Evolutionary conservation across 208 protist genomes (phyloP), one percentile per base, ranked within the genome.

Genomic region (Crithidia mellificae): DNA sequence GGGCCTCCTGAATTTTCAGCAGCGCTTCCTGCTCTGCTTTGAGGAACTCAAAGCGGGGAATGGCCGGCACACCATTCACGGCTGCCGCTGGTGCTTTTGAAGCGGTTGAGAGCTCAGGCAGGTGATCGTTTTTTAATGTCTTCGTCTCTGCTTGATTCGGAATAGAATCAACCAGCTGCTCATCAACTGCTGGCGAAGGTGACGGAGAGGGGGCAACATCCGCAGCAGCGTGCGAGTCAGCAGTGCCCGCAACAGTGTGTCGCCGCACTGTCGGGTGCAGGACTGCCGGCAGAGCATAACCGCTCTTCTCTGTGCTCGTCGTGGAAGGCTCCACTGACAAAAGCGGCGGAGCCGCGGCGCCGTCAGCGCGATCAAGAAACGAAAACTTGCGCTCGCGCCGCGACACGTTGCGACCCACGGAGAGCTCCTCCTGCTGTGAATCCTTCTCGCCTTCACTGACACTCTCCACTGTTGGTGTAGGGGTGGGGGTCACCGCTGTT

Each of bases 21-120:
- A 38, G n/a, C n/a, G 29, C 17, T 39, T 73, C 66, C 19, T 65
- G 66, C 39, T 46, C 32, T 14, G 24, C 27, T 19, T 34, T 52
- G 8, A 78, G 15, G 36, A 68, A 49, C 9, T 51, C 41, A 22
- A 75, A 74, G 34, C 22, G 25, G 17, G 74, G 54, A 8, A 72
- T 65, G 22, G 68, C 20, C 1, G 74, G 68, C 4, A 75, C 62
- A 9, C 49, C 44, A 24, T 29, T 41, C 15, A 36, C 25, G 7
- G 44, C 7, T 29, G 14, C 2, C 12, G 30, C 36, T 11, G 29
- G 17, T n/a, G n/a, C n/a, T n/a, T n/a, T n/a, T n/a, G n/a, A n/a
- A n/a, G n/a, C n/a, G n/a, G n/a, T n/a, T n/a, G n/a, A n/a, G n/a
- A n/a, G n/a, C n/a, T n/a, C n/a, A n/a, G n/a, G n/a, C n/a, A n/a